Evolutionary conservation across 345 rosid species (phyloP).

Genomic region (Linum trigynum): DNA sequence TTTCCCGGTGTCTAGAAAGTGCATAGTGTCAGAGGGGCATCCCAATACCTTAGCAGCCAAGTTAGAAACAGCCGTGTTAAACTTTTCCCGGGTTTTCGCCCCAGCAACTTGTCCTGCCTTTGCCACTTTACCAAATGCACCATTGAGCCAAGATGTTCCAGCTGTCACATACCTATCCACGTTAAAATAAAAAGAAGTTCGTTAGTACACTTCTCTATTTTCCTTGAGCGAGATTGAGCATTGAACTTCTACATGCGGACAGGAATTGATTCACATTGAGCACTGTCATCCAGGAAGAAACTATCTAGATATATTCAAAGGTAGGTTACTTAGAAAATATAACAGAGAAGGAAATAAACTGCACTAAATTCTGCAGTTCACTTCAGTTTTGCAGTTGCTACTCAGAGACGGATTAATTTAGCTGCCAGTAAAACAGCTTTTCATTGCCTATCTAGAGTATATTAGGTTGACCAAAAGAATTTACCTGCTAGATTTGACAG

Average conservation of each 20-base stretch:
- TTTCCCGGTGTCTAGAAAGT: neutral
- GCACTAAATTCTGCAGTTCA: too few species aligned
- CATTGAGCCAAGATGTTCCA: conserved; percentile 88
- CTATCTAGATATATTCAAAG: neutral
- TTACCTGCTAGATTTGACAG: conserved; percentile 96
- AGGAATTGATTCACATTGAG: too few species aligned
- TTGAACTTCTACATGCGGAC: neutral
- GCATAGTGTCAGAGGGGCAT: neutral
- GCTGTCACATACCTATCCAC: conserved; percentile 59
- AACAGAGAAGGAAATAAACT: too few species aligned
- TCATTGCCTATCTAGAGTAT: conserved; percentile 4
- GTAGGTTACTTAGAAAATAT: neutral
- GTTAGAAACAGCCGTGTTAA: conserved; percentile 69
- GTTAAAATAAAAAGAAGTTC: conserved; percentile 5
- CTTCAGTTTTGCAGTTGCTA: too few species aligned
- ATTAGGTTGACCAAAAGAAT: conserved; percentile 1
- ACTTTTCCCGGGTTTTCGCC: conserved; percentile 80
- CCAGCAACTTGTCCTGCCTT: conserved; percentile 85
- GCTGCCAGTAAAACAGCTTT: neutral
- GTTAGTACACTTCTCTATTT: neutral
- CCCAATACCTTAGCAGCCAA: conserved; percentile 63
- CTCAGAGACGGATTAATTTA: neutral
- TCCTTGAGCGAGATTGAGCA: neutral
- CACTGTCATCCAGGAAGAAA: too few species aligned
- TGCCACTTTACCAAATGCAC: conserved; percentile 80